Base-by-base conservation (phyloP, 148 eudicot species). In the Salicornia ramosissima region DNA sequence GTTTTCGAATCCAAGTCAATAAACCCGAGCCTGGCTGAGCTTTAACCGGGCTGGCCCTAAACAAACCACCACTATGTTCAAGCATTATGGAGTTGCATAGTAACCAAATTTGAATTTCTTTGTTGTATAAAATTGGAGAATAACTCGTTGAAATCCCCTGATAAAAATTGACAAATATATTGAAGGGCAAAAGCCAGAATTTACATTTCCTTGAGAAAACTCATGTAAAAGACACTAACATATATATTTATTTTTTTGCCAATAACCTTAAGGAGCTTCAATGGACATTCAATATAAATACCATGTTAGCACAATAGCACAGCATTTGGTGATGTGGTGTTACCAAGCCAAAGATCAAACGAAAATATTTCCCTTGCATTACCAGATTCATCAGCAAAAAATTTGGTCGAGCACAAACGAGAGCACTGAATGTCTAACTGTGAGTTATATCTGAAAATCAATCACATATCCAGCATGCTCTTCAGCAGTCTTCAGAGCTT, bases 401-500 rank as follows among this genome's bases (percentile, higher is more conserved):
- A 33, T 29, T 47, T 50, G 40, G 8, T 36, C 8, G 40, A 36
- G 40, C 40, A 47, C 26, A 31, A 36, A 46, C 15, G 8, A 1
- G 24, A 29, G 21, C 26, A 8, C 3, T 19, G 16, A 66, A 14
- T 29, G 42, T n/a, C 26, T 26, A 8, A 33, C 2, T 49, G 30
- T 47, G 24, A 15, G 26, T 51, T 10, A 81, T 64, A 79, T 83
- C 68, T 83, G 79, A 46, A 83, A 86, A 73, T 82, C 84, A 24
- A 79, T 70, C 69, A 79, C 67, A 53, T 70, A 70, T 39, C 58
- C 58, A 43, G 83, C 80, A 14, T 52, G 69, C 67, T 73, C 67
- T 74, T 83, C 87, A 70, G 85, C 85, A 45, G 79, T 80, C 68
- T 71, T 31, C 22, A 83, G 56, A 58, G 69, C 46, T 21, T 51